A percentile compares a stretch with the other conserved stretches of the same genome.
Conservation (phyloP, 805 yeast genomes). For the Wickerhamia fluorescens region DNA sequence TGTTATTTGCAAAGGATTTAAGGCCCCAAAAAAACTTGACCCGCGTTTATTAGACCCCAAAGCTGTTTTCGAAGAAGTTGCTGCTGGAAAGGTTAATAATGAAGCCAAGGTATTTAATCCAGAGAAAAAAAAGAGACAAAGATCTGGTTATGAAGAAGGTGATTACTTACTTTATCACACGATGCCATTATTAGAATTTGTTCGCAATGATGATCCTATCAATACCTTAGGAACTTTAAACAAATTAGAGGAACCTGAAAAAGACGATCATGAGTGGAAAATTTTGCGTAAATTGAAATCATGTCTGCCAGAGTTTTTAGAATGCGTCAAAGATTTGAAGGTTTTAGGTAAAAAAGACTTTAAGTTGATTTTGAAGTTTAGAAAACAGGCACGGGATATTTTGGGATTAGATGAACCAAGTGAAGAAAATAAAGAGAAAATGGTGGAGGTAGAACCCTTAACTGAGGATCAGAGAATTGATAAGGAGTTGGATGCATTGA, state of each 20-base stretch:
- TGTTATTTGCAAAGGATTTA: constrained; percentile 92
- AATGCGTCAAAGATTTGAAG: constrained; percentile 84
- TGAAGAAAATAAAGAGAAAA: constrained; percentile 38
- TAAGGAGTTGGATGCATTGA: constrained; percentile 69
- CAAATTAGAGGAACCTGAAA: constrained; percentile 52
- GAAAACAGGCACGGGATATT: constrained; percentile 75
- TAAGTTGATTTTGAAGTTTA: constrained; percentile 76
- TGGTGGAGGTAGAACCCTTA: constrained; percentile 60
- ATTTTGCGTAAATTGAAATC: constrained; percentile 63
- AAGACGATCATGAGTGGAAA: constrained; percentile 62
- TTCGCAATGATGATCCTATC: constrained; percentile 77
- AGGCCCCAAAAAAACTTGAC: constrained; percentile 93
- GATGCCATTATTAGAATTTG: constrained; percentile 71
- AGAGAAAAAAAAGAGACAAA: constrained; percentile 78
- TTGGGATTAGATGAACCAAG: constrained; percentile 60
- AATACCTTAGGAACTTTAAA: constrained; percentile 69
- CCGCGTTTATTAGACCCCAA: constrained; percentile 87
- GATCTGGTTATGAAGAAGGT: constrained; percentile 97
- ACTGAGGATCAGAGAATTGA: constrained; percentile 89
- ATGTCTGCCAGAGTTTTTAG: constrained; percentile 72
- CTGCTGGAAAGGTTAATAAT: constrained; percentile 55
- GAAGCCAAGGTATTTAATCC: constrained; percentile 95
- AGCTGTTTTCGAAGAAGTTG: constrained; percentile 90
- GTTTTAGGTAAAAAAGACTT: constrained; percentile 94
- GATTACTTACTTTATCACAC: constrained; percentile 68